Conservation (phyloP, 2,329 filamentous ascomycete species). For the Fusarium irregulare region DNA sequence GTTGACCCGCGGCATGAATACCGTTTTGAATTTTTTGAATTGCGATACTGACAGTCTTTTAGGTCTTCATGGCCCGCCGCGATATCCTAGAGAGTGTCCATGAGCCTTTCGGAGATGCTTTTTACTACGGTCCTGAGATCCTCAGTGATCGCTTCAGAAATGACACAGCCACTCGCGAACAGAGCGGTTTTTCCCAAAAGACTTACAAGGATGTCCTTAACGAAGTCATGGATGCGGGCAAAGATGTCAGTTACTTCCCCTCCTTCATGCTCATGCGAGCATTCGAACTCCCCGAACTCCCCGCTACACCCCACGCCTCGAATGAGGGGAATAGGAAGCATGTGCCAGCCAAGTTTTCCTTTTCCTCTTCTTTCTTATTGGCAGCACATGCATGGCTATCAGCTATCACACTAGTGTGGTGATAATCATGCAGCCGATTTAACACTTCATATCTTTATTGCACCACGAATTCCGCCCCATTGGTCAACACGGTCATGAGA, state of each 20-base stretch:
- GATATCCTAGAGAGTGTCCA: conserved; percentile 86
- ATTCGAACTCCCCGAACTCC: conserved; percentile 37
- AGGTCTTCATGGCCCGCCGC: conserved; percentile 97
- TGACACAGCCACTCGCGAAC: conserved; percentile 66
- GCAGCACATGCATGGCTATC: not conserved
- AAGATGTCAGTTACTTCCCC: conserved; percentile 69
- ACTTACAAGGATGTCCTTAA: conserved; percentile 85
- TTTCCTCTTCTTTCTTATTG: not conserved
- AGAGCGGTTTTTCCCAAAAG: conserved; percentile 74
- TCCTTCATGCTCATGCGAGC: conserved; percentile 23
- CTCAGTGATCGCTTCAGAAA: conserved; percentile 82
- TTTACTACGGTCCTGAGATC: conserved; percentile 94
- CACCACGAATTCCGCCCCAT: not conserved
- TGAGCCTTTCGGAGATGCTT: conserved; percentile 96
- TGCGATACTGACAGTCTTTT: conserved; percentile 19
- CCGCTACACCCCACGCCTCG: conserved; percentile 26
- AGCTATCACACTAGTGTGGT: not conserved
- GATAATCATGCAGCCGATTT: conserved; percentile 5
- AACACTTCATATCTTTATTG: conserved; percentile 10
- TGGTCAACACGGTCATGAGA: conserved; percentile 3
- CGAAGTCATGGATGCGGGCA: conserved; percentile 75
- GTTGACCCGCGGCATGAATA: not conserved
- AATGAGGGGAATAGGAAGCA: conserved; percentile 21
- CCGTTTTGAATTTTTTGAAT: not conserved
- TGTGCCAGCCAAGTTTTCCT: conserved; percentile 11